Conservation (phyloP, 1,284 basidiomycete species). For the Sporisorium scitamineum region DNA sequence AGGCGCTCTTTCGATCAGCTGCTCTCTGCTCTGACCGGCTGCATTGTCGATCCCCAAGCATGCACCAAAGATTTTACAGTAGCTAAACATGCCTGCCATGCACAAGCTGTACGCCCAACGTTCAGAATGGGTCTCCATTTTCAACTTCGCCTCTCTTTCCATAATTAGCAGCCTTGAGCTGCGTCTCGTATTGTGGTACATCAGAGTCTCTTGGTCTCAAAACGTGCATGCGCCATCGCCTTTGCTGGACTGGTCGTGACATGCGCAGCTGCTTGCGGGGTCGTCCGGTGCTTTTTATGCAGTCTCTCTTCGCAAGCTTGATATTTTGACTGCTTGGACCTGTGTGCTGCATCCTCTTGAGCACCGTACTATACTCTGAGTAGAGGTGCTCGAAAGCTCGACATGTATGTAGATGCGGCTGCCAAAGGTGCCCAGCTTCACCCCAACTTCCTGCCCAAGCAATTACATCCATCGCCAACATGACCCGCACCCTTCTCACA, state of each 20-base stretch:
- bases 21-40: background rate
- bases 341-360: background rate
- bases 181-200: conserved; percentile 16
- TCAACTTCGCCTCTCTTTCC: conserved; percentile 11
- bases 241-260: conserved; percentile 2
- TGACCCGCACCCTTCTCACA: conserved; percentile 24
- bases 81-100: background rate
- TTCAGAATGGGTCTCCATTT: background rate
- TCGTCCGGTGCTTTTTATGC: too few relatives aligned
- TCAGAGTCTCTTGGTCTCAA: background rate
- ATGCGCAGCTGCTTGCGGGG: background rate
- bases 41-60: conserved; percentile 1
- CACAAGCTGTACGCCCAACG: background rate
- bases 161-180: conserved; percentile 17
- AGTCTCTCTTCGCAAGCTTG: background rate
- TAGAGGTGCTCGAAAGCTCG: background rate
- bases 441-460: background rate
- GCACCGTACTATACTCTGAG: background rate
- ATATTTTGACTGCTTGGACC: background rate
- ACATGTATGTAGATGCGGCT: background rate
- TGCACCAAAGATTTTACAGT: background rate
- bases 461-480: background rate
- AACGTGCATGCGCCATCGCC: background rate
- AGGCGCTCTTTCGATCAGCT: background rate
- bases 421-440: background rate